These are phyloP conservation scores for Anthracocystis panici-leucophaei DNA, from an alignment of 1,284 basidiomycete genomes.

Conservation along the genomic window DNA sequence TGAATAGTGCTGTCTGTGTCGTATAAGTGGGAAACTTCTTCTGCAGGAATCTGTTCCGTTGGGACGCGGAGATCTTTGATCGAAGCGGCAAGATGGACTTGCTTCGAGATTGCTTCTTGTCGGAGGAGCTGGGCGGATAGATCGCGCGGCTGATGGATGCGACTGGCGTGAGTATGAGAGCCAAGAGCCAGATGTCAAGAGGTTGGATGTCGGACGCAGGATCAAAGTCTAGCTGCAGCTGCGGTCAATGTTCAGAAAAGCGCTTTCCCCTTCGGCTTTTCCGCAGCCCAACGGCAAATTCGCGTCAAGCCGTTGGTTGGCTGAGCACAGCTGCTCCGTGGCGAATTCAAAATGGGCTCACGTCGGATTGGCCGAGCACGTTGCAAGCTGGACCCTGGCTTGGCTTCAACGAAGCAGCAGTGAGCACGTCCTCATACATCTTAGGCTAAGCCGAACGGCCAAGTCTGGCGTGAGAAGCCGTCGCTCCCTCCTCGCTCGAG, in stretches of 20 bases:
- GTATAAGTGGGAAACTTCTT: too few relatives aligned
- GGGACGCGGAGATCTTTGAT: background rate
- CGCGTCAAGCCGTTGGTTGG: constrained; percentile 13
- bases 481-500: too few relatives aligned
- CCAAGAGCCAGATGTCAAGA: background rate
- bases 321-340: constrained; percentile 25
- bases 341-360: constrained; percentile 12
- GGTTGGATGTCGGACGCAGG: constrained; percentile 17
- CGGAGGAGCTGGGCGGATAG: background rate
- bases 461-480: too few relatives aligned
- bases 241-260: constrained; percentile 19
- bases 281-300: constrained; percentile 10
- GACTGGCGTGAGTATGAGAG: background rate
- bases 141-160: background rate
- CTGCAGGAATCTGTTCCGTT: background rate
- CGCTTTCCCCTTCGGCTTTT: constrained; percentile 30
- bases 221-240: constrained; percentile 29
- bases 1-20: background rate
- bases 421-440: too few relatives aligned
- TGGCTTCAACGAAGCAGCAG: too few relatives aligned
- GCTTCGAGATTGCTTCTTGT: background rate
- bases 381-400: constrained; percentile 26
- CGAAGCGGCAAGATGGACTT: background rate
- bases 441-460: too few relatives aligned
- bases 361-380: constrained; percentile 46